A percentile compares a stretch with the other conserved stretches of the same genome.
Evolutionary conservation across 345 rosid genomes (phyloP).

Genomic region (Brassica nigra): DNA sequence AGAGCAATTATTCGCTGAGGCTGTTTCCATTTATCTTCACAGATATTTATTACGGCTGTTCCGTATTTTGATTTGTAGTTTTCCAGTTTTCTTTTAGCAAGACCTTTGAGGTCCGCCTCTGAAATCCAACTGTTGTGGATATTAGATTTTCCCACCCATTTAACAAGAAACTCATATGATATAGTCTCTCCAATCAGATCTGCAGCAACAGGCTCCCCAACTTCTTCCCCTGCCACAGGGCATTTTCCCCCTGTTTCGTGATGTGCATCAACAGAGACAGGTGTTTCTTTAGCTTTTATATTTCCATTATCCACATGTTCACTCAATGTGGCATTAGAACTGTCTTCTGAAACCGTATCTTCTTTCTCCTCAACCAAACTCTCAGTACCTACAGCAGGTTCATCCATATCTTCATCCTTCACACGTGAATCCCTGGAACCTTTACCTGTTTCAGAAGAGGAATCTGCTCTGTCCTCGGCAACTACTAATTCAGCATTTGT

Average conservation of each 20-base stretch:
- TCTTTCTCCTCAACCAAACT: constrained; percentile 47
- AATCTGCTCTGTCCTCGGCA: constrained; percentile 46
- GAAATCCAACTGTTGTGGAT: constrained; percentile 92
- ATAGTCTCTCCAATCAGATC: constrained; percentile 46
- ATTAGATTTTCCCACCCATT: constrained; percentile 97
- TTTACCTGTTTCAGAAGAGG: constrained; percentile 53
- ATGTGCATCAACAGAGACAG: constrained; percentile 41
- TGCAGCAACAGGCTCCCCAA: constrained; percentile 44
- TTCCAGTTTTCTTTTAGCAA: constrained; percentile 94
- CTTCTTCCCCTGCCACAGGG: constrained; percentile 45
- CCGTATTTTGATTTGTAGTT: constrained; percentile 97
- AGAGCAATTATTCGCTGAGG: constrained; percentile 91
- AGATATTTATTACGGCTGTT: constrained; percentile 81
- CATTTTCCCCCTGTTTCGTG: constrained; percentile 35
- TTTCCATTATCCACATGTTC: constrained; percentile 41
- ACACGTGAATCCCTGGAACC: constrained; percentile 46
- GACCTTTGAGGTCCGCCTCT: constrained; percentile 80
- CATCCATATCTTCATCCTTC: constrained; percentile 51
- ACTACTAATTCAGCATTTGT: constrained; percentile 43
- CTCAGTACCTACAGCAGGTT: constrained; percentile 47
- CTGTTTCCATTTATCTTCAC: constrained; percentile 93
- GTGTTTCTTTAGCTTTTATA: constrained; percentile 40
- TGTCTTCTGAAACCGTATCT: constrained; percentile 46
- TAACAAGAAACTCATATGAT: constrained; percentile 82
- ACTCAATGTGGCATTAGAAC: constrained; percentile 45